Percentiles rank a stretch among this genome's conserved stretches.
Conservation (phyloP, 768 basidiomycete genomes). For the Psilocybe cubensis region DNA sequence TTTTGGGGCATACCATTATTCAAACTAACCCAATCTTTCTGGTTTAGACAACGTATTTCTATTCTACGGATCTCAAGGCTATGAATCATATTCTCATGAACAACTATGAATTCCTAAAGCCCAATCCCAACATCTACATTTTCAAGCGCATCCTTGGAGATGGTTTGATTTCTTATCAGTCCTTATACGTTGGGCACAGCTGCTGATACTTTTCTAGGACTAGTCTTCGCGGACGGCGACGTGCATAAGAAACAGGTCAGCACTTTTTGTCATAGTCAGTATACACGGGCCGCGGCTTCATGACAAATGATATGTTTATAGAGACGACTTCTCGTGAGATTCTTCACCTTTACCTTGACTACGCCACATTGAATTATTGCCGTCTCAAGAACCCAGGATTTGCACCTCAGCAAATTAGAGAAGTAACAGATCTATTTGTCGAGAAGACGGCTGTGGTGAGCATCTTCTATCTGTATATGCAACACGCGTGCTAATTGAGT, state of each 20-base stretch:
- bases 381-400: conserved; percentile 62
- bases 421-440: conserved; percentile 54
- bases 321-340: conserved; percentile 44
- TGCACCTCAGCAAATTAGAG: conserved; percentile 57
- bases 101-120: conserved; percentile 55
- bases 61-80: conserved; percentile 63
- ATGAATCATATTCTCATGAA: conserved; percentile 64
- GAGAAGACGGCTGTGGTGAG: conserved; percentile 52
- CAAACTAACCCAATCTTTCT: background rate
- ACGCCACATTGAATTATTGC: background rate
- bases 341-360: background rate
- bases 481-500: background rate
- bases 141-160: conserved; percentile 46
- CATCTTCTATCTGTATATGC: background rate
- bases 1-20: too few relatives aligned
- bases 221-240: conserved; percentile 50
- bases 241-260: conserved; percentile 46
- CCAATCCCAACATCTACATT: conserved; percentile 37
- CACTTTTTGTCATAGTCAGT: background rate
- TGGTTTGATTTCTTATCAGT: conserved; percentile 26
- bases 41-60: conserved; percentile 39
- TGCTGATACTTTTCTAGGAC: conserved; percentile 34
- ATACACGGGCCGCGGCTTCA: background rate
- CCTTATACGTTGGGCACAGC: background rate
- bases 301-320: conserved; percentile 9